Conservation (phyloP, 2,329 filamentous ascomycete species). For the Talaromyces funiculosus region DNA sequence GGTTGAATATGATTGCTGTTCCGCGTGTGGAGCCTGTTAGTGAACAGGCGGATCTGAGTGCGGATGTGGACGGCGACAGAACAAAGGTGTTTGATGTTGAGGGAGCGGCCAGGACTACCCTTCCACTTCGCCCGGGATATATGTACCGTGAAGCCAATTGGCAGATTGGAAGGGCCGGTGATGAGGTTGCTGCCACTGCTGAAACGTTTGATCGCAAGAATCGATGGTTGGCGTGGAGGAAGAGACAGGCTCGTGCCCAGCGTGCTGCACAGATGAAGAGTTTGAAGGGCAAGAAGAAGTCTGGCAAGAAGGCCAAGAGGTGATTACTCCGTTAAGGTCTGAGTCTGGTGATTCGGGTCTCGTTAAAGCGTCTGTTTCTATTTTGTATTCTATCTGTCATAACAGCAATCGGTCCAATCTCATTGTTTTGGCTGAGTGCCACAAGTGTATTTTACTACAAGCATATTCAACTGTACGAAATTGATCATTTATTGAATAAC, state of each 20-base stretch:
- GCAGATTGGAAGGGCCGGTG: slow-evolving; percentile 60
- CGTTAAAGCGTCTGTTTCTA: slow-evolving; percentile 2
- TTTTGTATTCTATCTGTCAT: slow-evolving; percentile 11
- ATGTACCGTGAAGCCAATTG: slow-evolving; percentile 63
- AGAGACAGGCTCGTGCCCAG: slow-evolving; percentile 47
- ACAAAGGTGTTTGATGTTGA: slow-evolving; percentile 21
- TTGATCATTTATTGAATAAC: neutral
- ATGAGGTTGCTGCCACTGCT: slow-evolving; percentile 55
- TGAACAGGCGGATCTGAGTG: slow-evolving; percentile 18
- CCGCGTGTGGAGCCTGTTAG: slow-evolving; percentile 22
- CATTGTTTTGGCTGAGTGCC: neutral
- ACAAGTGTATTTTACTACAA: neutral
- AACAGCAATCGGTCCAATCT: neutral
- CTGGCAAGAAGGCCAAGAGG: slow-evolving; percentile 30
- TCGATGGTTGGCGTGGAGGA: slow-evolving; percentile 61
- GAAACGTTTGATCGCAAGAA: slow-evolving; percentile 53
- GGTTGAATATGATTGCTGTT: slow-evolving; percentile 65
- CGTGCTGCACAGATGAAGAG: slow-evolving; percentile 51
- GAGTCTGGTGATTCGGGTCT: neutral
- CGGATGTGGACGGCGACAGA: slow-evolving; percentile 16
- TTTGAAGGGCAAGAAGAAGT: slow-evolving; percentile 44
- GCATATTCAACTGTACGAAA: neutral
- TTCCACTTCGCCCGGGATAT: slow-evolving; percentile 51
- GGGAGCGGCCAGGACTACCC: slow-evolving; percentile 19
- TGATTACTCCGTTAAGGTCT: slow-evolving; percentile 15